phyloP scores from a whole-genome alignment of 2,329 filamentous ascomycete genomes.

The Aaosphaeria pasadenensis region DNA sequence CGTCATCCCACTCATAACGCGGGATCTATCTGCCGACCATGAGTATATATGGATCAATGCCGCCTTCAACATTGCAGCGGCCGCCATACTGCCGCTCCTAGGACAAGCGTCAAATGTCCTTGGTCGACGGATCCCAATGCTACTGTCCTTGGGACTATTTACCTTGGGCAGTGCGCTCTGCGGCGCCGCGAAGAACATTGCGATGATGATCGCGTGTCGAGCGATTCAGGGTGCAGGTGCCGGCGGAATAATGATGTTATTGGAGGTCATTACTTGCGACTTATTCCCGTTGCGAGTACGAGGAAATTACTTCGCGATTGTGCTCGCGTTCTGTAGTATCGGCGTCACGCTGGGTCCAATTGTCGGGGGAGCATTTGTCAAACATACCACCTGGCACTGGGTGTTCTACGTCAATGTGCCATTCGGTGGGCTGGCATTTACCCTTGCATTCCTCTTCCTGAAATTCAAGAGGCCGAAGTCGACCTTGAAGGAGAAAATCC shows the following conservation, averaged over 20 bases:
- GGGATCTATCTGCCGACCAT: conserved; percentile 20
- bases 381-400: conserved; percentile 36
- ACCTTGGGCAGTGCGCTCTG: conserved; percentile 51
- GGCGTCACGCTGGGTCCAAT: conserved; percentile 48
- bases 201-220: conserved; percentile 52
- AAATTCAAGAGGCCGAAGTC: conserved; percentile 30
- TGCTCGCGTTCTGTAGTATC: conserved; percentile 41
- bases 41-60: conserved; percentile 37
- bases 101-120: conserved; percentile 51
- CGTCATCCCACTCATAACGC: conserved; percentile 34
- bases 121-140: conserved; percentile 41
- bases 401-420: conserved; percentile 37
- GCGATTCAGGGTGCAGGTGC: conserved; percentile 51
- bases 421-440: conserved; percentile 11
- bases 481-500: not conserved
- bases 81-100: conserved; percentile 47
- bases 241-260: conserved; percentile 40
- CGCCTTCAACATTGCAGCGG: conserved; percentile 30
- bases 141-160: conserved; percentile 43
- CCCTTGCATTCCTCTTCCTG: conserved; percentile 22
- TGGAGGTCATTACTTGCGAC: conserved; percentile 46
- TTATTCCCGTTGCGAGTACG: conserved; percentile 40
- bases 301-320: conserved; percentile 41
- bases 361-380: conserved; percentile 1
- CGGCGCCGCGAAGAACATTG: conserved; percentile 44